phyloP scores from a whole-genome alignment of 352 stramenopile genomes.

The Pythium coloratum region DNA sequence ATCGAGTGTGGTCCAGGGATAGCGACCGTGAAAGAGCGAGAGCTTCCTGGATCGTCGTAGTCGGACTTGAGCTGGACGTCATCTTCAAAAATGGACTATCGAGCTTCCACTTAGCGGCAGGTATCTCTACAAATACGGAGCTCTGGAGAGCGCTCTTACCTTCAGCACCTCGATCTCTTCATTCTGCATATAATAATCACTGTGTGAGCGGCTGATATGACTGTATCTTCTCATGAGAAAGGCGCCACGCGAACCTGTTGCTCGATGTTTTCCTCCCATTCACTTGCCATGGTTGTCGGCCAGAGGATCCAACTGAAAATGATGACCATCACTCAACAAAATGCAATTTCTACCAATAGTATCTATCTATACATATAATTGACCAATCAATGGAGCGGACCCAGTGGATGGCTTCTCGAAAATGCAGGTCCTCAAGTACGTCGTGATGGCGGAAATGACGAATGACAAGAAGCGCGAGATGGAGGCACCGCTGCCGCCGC shows the following conservation, averaged over 20 bases:
- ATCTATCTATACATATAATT: neutral
- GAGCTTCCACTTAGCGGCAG: neutral
- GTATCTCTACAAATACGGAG: neutral
- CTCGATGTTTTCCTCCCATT: slow-evolving; percentile 36
- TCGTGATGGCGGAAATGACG: slow-evolving; percentile 17
- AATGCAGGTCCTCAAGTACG: slow-evolving; percentile 11
- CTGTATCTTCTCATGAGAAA: neutral
- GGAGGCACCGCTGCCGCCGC: slow-evolving; percentile 1
- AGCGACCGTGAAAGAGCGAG: slow-evolving; percentile 58
- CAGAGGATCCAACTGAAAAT: slow-evolving; percentile 11
- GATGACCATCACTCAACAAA: slow-evolving; percentile 7
- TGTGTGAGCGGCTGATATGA: neutral
- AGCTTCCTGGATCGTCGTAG: slow-evolving; percentile 40
- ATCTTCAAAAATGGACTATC: slow-evolving; percentile 77
- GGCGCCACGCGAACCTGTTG: slow-evolving; percentile 41
- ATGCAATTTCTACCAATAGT: slow-evolving; percentile 37
- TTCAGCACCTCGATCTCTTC: slow-evolving; percentile 79
- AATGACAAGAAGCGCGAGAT: slow-evolving; percentile 37
- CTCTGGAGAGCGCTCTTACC: slow-evolving; percentile 29
- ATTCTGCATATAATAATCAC: slow-evolving; percentile 32
- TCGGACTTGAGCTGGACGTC: slow-evolving; percentile 56
- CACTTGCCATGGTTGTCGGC: slow-evolving; percentile 21
- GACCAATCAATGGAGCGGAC: slow-evolving; percentile 15
- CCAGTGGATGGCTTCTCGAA: neutral
- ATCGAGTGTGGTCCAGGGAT: slow-evolving; percentile 67